Conservation (phyloP, 257 asterid genomes). For the Scutellaria galericulata region DNA sequence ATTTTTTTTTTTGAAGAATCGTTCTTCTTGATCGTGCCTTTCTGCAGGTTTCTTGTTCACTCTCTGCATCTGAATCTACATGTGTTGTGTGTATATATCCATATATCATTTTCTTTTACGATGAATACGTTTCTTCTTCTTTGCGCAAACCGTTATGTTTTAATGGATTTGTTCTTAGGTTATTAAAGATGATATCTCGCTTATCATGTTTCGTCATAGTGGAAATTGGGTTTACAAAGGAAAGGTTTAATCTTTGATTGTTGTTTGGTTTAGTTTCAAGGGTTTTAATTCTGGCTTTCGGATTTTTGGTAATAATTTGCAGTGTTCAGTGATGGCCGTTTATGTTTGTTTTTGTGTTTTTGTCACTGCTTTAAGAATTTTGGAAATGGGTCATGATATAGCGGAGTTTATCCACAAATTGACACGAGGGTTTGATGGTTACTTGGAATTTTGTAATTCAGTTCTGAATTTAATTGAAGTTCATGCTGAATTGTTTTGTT, state of each 20-base stretch:
- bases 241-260: slow-evolving; percentile 29
- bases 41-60: slow-evolving; percentile 33
- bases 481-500: slow-evolving; percentile 18
- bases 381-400: not conserved
- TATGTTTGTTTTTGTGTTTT: slow-evolving; percentile 2
- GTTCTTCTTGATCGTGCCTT: slow-evolving; percentile 38
- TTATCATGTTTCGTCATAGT: not conserved
- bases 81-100: not conserved
- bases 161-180: slow-evolving; percentile 23
- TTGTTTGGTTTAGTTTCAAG: slow-evolving; percentile 17
- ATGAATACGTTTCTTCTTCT: not conserved
- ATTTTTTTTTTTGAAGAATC: slow-evolving; percentile 24
- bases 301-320: slow-evolving; percentile 10
- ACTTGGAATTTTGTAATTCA: not conserved
- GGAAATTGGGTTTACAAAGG: not conserved
- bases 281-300: slow-evolving; percentile 17
- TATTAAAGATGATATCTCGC: slow-evolving; percentile 9
- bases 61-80: slow-evolving; percentile 25
- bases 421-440: slow-evolving; percentile 6
- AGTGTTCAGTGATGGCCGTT: slow-evolving; percentile 21
- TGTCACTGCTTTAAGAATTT: slow-evolving; percentile 3
- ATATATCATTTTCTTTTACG: not conserved
- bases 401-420: slow-evolving; percentile 3
- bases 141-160: slow-evolving; percentile 1
- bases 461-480: slow-evolving; percentile 23